Base-by-base conservation (phyloP, 1,284 basidiomycete species). In the Rhodotorula sp. region DNA sequence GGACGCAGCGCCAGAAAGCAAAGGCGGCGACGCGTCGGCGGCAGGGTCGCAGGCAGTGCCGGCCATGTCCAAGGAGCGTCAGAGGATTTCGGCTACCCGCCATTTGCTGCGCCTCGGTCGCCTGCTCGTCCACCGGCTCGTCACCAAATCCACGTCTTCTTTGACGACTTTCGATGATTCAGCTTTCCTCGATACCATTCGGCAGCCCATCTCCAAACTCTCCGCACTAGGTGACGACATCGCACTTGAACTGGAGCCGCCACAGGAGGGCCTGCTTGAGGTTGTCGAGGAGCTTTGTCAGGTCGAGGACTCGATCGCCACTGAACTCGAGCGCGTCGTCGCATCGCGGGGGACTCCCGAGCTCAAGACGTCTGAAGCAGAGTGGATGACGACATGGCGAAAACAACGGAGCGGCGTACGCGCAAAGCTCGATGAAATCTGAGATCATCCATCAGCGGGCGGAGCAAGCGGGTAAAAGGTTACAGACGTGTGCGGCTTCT, bases 201-300 rank as follows among this genome's bases (percentile, higher is more conserved):
- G 58, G 1, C 3, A n/a, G 0, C 49, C 61, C 63, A 31, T 66
- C 5, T 43, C 67, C 8, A 28, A 28, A 2, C 31, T 74, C 8
- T 70, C 73, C 6, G 70, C 68, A 2, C 47, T 60, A 21, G 65
- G 57, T 12, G 73, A 74, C 58, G 73, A 74, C 48, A n/a, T 72
- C 23, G 65, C 70, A 3, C 60, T 47, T 4, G 56, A 50, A 47
- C 63, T 74, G 21, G 69, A 71, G 7, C 67, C 61, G 23, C 61
- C 68, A 15, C 64, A 71, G 48, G 58, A 66, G 19, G 70, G 68
- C 6, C 23, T 65, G 2, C 43, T 8, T 5, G 66, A 66, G 1
- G 49, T n/a, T 0, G 64, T 45, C 0, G 65, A 61, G 8, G 66
- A 61, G 59, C 50, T 70, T 23, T 60, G 52, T 31, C 57, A 38